These are phyloP conservation scores for Vaccinium vitisidaea DNA, from an alignment of 148 eudicot genomes.

Conservation along the genomic window DNA sequence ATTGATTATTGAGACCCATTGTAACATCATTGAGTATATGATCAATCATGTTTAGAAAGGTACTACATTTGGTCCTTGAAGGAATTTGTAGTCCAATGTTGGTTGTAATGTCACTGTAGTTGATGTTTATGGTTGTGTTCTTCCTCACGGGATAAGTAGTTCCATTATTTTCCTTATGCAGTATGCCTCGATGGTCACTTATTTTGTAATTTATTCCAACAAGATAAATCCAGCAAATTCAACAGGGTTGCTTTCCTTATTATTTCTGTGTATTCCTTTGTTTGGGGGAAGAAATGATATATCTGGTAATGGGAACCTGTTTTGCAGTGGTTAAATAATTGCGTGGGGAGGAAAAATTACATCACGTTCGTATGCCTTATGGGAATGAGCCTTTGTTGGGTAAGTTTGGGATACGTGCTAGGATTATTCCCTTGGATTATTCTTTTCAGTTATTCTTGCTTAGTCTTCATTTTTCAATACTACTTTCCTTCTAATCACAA, in stretches of 20 bases:
- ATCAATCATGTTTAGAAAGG: not conserved
- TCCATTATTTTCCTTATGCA: not conserved
- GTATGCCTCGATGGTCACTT: too few relatives aligned
- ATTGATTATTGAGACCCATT: not conserved
- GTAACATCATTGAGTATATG: not conserved
- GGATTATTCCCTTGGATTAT: not conserved
- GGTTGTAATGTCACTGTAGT: not conserved
- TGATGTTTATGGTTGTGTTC: not conserved
- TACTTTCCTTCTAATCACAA: not conserved
- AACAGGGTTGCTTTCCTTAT: not conserved
- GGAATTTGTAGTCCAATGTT: not conserved
- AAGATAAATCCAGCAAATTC: not conserved
- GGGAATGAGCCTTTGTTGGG: constrained; percentile 90
- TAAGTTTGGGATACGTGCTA: constrained; percentile 33
- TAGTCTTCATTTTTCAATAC: not conserved
- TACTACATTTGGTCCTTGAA: constrained; percentile 6
- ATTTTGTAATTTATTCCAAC: not conserved
- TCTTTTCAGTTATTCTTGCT: constrained; percentile 6
- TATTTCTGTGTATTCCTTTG: not conserved
- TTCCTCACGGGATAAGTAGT: not conserved
- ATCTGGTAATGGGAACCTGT: constrained; percentile 17
- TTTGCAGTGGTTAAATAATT: constrained; percentile 94
- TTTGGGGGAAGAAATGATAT: constrained; percentile 1
- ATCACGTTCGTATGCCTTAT: constrained; percentile 77
- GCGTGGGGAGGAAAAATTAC: constrained; percentile 91